phyloP scores from a whole-genome alignment of 352 stramenopile genomes.

The Phytophthora brassicae region DNA sequence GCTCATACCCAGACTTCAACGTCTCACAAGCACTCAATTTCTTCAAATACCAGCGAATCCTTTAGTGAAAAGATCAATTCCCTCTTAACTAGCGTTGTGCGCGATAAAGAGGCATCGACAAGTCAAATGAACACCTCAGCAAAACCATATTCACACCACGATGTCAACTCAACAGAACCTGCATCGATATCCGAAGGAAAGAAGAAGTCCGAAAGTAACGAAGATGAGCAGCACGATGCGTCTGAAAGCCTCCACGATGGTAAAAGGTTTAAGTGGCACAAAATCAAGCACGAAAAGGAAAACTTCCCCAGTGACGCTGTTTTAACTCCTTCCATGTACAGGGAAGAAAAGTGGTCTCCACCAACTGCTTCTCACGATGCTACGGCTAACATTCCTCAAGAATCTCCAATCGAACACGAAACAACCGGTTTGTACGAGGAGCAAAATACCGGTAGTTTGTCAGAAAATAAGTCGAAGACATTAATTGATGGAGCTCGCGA shows the following conservation, averaged over 20 bases:
- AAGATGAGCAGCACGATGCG: neutral
- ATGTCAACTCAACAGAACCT: neutral
- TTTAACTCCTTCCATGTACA: neutral
- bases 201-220: neutral
- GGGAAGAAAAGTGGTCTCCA: neutral
- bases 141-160: no score
- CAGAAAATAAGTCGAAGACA: neutral
- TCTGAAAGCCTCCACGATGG: neutral
- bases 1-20: neutral
- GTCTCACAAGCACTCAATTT: no score
- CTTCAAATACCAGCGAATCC: no score
- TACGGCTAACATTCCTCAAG: neutral
- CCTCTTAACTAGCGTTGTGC: no score
- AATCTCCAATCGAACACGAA: neutral
- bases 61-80: conserved; percentile 2
- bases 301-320: neutral
- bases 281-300: neutral
- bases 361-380: neutral
- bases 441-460: neutral
- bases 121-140: no score
- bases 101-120: no score
- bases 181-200: neutral
- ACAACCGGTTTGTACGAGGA: neutral
- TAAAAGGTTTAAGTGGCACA: neutral
- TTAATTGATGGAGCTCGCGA: neutral